Conservation (phyloP, 2,329 filamentous ascomycete genomes). For the Chaetomiaceae sp. region DNA sequence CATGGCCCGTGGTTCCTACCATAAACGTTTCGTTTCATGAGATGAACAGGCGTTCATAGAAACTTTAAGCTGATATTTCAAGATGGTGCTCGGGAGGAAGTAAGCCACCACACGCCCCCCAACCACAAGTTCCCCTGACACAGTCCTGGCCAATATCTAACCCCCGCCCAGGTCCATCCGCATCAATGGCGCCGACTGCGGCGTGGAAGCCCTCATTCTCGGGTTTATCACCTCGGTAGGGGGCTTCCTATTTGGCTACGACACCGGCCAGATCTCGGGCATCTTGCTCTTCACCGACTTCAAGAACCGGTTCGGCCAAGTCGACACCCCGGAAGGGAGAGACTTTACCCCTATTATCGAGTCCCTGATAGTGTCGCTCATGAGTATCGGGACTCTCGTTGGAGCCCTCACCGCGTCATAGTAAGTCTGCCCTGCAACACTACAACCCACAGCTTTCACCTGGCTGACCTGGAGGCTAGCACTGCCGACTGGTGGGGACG, state of each 20-base stretch:
- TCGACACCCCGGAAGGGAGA: conserved; percentile 34
- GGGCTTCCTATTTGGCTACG: conserved; percentile 60
- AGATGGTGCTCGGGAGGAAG: conserved; percentile 21
- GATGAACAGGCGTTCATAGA: neutral
- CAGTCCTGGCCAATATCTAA: neutral
- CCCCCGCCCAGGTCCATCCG: conserved; percentile 21
- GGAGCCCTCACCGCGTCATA: conserved; percentile 24
- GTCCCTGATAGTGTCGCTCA: conserved; percentile 51
- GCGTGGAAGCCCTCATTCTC: conserved; percentile 23
- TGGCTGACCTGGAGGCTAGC: conserved; percentile 8
- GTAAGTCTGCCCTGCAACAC: conserved; percentile 7
- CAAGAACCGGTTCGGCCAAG: conserved; percentile 50
- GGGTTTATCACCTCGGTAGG: conserved; percentile 38
- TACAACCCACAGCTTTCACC: too few species aligned
- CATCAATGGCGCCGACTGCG: conserved; percentile 27
- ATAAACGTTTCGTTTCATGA: neutral
- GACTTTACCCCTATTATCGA: conserved; percentile 40
- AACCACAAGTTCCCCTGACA: neutral
- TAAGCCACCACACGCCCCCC: neutral
- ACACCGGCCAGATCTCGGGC: conserved; percentile 55
- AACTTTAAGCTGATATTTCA: neutral
- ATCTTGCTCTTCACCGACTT: conserved; percentile 51
- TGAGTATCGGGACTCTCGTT: conserved; percentile 25
- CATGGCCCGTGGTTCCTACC: too few species aligned
- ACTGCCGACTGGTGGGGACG: conserved; percentile 26